Evolutionary conservation across 2,329 filamentous ascomycete genomes (phyloP).

Genomic region (Trichoderma pleuroti): DNA sequence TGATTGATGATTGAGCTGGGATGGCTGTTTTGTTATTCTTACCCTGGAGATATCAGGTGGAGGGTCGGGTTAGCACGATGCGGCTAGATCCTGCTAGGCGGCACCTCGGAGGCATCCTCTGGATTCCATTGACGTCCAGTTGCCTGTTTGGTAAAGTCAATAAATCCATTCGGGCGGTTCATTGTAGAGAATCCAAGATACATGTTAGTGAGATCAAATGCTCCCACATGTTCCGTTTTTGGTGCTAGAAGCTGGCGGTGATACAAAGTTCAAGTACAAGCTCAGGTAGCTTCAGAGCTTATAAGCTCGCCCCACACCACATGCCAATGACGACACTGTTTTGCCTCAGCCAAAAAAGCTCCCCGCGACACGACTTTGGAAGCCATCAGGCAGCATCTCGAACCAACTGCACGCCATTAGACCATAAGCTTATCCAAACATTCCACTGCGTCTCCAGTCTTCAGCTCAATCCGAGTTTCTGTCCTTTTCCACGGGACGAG

Average conservation of each 20-base stretch:
- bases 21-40: background rate
- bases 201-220: background rate
- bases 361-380: background rate
- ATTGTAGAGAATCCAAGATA: background rate
- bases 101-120: background rate
- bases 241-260: background rate
- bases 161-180: background rate
- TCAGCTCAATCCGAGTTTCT: background rate
- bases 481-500: background rate
- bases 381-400: background rate
- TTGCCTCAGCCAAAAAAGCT: background rate
- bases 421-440: background rate
- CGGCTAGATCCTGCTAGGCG: background rate
- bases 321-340: constrained; percentile 16
- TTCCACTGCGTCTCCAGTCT: background rate
- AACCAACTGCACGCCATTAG: background rate
- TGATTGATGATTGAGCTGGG: background rate
- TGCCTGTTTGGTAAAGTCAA: background rate
- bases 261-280: background rate
- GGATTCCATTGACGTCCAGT: background rate
- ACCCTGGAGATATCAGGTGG: background rate
- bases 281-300: background rate
- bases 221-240: background rate
- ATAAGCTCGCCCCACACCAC: background rate
- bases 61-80: background rate